Percentiles rank a stretch among this genome's conserved stretches.
Evolutionary conservation across 1,284 basidiomycete genomes (phyloP).

Genomic region (Anthracocystis walkeri): DNA sequence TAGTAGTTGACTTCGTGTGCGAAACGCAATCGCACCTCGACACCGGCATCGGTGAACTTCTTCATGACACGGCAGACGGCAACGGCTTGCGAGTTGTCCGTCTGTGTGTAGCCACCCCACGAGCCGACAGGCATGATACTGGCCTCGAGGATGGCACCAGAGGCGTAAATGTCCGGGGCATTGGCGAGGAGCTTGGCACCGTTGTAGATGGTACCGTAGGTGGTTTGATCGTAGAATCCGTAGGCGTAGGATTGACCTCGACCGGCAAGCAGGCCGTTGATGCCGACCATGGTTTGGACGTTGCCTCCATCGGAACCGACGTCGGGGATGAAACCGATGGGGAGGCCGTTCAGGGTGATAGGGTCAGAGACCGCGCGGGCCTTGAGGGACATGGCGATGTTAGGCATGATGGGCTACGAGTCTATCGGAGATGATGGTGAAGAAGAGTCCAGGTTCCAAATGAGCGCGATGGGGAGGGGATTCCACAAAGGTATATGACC

Average conservation of each 20-base stretch:
- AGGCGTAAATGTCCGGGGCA: slow-evolving; percentile 65
- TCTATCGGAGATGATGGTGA: background rate
- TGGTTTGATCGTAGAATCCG: slow-evolving; percentile 69
- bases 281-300: slow-evolving; percentile 52
- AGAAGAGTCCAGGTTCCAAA: background rate
- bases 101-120: slow-evolving; percentile 51
- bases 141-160: slow-evolving; percentile 69
- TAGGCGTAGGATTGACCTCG: slow-evolving; percentile 39
- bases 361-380: slow-evolving; percentile 31
- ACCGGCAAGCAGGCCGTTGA: slow-evolving; percentile 37
- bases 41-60: slow-evolving; percentile 69
- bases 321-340: slow-evolving; percentile 58
- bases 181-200: slow-evolving; percentile 65
- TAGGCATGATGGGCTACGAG: slow-evolving; percentile 27
- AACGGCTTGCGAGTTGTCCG: slow-evolving; percentile 66
- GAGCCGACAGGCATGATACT: slow-evolving; percentile 60
- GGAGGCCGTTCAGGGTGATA: slow-evolving; percentile 39
- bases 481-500: too few species aligned
- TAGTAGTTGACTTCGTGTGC: slow-evolving; percentile 67
- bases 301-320: slow-evolving; percentile 60
- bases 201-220: slow-evolving; percentile 65
- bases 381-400: slow-evolving; percentile 20
- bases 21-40: slow-evolving; percentile 70
- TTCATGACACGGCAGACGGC: slow-evolving; percentile 69
- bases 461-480: background rate